Evolutionary conservation across 2,329 filamentous ascomycete genomes (phyloP).

Genomic region (Verruconis gallopava): DNA sequence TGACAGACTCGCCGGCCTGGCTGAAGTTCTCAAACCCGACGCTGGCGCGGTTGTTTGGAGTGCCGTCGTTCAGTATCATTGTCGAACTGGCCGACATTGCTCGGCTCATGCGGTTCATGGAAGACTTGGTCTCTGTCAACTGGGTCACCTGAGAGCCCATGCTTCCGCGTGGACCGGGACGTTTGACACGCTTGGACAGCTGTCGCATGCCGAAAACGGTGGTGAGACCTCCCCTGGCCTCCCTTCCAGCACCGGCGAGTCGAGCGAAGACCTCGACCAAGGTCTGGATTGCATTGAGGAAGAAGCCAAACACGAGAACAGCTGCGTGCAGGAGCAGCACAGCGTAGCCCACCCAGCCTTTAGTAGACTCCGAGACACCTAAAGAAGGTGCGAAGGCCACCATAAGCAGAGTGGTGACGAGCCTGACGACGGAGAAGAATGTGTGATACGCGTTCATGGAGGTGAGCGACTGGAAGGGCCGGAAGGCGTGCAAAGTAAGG

Average conservation of each 20-base stretch:
- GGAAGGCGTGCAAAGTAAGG: slow-evolving; percentile 75
- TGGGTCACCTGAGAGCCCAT: slow-evolving; percentile 19
- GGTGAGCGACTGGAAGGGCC: slow-evolving; percentile 77
- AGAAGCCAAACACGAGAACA: slow-evolving; percentile 82
- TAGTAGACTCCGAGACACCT: slow-evolving; percentile 61
- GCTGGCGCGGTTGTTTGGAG: slow-evolving; percentile 33
- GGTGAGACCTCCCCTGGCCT: slow-evolving; percentile 65
- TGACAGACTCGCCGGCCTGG: slow-evolving; percentile 26
- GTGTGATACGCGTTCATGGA: slow-evolving; percentile 97
- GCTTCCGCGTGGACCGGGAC: slow-evolving; percentile 1
- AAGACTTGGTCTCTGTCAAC: slow-evolving; percentile 6
- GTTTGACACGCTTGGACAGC: slow-evolving; percentile 38
- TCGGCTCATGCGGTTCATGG: slow-evolving; percentile 23
- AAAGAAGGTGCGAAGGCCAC: slow-evolving; percentile 71
- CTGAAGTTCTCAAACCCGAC: slow-evolving; percentile 41
- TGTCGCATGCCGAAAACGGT: slow-evolving; percentile 86
- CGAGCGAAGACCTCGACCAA: slow-evolving; percentile 78
- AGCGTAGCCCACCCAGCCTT: slow-evolving; percentile 90
- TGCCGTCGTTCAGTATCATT: slow-evolving; percentile 38
- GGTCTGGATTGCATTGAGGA: slow-evolving; percentile 82
- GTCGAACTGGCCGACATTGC: slow-evolving; percentile 51
- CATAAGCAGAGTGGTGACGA: slow-evolving; percentile 46
- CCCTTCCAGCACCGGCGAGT: slow-evolving; percentile 68
- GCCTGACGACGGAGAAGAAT: slow-evolving; percentile 64
- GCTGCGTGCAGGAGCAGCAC: slow-evolving; percentile 76